Percentiles rank a stretch among this genome's conserved stretches.
These are phyloP conservation scores for Stachybotrys chartarum DNA, from an alignment of 2,329 filamentous ascomycete species.

Conservation along the genomic window DNA sequence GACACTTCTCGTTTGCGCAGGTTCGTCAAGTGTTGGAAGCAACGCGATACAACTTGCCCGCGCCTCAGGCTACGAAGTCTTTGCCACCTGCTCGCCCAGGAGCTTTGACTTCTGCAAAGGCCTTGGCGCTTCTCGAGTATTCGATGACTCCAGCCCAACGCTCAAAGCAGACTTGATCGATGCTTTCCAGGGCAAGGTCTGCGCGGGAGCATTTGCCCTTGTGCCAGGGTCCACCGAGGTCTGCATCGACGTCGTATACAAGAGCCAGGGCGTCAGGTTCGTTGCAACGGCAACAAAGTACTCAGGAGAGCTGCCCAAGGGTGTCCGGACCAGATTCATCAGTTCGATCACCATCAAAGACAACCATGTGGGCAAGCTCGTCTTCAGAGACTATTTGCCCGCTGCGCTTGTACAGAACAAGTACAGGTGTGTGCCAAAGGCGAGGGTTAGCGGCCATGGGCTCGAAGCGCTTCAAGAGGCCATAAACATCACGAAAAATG, in stretches of 20 bases:
- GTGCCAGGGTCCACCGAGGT: slow-evolving; percentile 1
- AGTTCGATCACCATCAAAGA: not conserved
- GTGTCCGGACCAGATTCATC: not conserved
- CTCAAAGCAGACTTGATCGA: slow-evolving; percentile 7
- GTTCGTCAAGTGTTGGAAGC: slow-evolving; percentile 35
- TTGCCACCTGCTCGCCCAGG: slow-evolving; percentile 30
- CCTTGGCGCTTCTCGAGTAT: slow-evolving; percentile 32
- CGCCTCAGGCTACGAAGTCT: slow-evolving; percentile 33
- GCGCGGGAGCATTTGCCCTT: slow-evolving; percentile 5
- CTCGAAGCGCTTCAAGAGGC: slow-evolving; percentile 20
- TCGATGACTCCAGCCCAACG: slow-evolving; percentile 27
- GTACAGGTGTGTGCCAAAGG: slow-evolving; percentile 16
- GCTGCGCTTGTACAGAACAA: slow-evolving; percentile 14
- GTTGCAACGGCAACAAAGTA: not conserved
- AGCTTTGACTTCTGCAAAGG: slow-evolving; percentile 32
- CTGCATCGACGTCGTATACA: not conserved
- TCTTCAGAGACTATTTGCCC: slow-evolving; percentile 18
- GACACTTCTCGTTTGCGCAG: slow-evolving; percentile 32
- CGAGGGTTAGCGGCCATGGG: slow-evolving; percentile 18
- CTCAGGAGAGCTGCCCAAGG: not conserved
- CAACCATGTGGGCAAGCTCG: slow-evolving; percentile 12
- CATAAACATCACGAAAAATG: slow-evolving; percentile 18
- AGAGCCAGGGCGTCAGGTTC: slow-evolving; percentile 1
- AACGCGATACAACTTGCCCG: slow-evolving; percentile 35
- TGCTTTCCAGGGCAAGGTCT: not conserved